Evolutionary conservation across 768 basidiomycete species (phyloP), one percentile per base, ranked within the genome.

Genomic region (Phlebiopsis flavidoalba): DNA sequence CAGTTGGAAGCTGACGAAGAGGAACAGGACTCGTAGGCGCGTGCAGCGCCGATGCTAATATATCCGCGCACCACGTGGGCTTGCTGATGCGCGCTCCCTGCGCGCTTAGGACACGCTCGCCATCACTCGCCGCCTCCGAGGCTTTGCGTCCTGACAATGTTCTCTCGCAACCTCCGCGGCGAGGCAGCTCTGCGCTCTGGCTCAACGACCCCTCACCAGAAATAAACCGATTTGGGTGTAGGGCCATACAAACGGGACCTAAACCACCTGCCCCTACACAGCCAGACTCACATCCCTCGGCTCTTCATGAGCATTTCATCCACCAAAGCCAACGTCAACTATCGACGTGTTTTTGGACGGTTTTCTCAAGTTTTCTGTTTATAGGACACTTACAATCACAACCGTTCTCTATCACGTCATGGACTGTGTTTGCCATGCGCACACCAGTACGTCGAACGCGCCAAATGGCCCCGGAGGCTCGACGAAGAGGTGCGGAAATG

Each of bases 361-460:
- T 74, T 83, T n/a, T 59, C 37, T 79, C 63, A 84, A 81, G 65
- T 78, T 78, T 62, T 77, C 83, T n/a, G 63, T 81, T n/a, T 17
- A 58, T 83, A 8, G 77, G 79, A 24, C 52, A n/a, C n/a, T n/a
- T n/a, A n/a, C n/a, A n/a, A n/a, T 80, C 1, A 51, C 81, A 35
- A 73, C 72, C 35, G 69, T 85, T n/a, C 6, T 79, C 78, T 17
- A 46, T 79, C 36, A 76, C 79, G n/a, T 73, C 78, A 33, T 72
- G 73, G 61, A 72, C 80, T 0, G 77, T 74, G n/a, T 86, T 80
- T 64, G 84, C n/a, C 85, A 63, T 80, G 75, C 15, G 71, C 79
- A 7, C 89, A 91, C 65, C 63, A 81, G 53, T 90, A 81, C 77
- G 84, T 88, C 15, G 89, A 91, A 71, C 76, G 79, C 35, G 72